Base-by-base conservation (phyloP, 768 basidiomycete genomes). In the Russula ochroleuca region DNA sequence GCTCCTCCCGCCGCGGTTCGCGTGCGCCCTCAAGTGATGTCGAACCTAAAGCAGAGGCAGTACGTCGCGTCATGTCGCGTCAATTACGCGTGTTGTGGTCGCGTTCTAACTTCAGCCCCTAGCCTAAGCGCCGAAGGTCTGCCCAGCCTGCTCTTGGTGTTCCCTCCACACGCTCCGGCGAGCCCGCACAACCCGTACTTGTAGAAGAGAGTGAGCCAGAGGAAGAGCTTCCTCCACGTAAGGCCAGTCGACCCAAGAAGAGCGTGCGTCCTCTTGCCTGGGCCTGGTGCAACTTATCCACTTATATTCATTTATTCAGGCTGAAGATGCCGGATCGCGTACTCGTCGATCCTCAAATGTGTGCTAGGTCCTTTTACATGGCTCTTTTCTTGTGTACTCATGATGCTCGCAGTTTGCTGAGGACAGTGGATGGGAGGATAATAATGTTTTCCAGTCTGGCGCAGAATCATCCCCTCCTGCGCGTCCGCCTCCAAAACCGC, bases 361-460 rank as follows among this genome's bases (percentile, higher is more conserved):
- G 38, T 65, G 64, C 10, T 10, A 56, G 49, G 17, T 21, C 19
- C 59, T 33, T 23, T 43, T 61, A 52, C 23, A 11, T 52, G 7
- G 14, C 52, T 56, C 45, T 33, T 45, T 15, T 28, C 5, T 28
- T 43, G 8, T 49, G 38, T 43, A 47, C 63, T 65, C 43, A 65
- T 10, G 11, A 23, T 31, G 48, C 21, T 63, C 58, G 31, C 41
- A 78, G 76, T 23, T 71, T 62, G 75, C 71, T 28, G 87, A 89
- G 43, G 89, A 90, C 58, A 92, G 90, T 69, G 90, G 89, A 38
- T 93, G 91, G 90, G 91, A 93, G 70, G 91, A 92, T 67, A 92
- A 91, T 70, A 93, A 94, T 67, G 84, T 92, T 33, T 94, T 94
- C 72, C 91, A 94, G 71, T 92, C 90, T 10, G 91, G 90, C n/a